Conservation (phyloP, 495 filamentous ascomycete species). For the Xylaria cubensis region DNA sequence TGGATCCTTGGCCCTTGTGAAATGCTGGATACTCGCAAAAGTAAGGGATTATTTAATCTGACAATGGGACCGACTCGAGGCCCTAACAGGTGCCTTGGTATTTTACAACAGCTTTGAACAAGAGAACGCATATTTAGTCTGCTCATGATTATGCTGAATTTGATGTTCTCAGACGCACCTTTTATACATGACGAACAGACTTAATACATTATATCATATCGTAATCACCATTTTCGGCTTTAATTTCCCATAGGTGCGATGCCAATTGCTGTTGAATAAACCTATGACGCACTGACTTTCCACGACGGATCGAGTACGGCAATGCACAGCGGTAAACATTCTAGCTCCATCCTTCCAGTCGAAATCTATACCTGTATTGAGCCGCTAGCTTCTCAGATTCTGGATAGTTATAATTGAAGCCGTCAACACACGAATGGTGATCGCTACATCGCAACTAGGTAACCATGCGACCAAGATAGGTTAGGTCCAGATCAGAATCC, state of each 20-base stretch:
- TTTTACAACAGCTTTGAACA: background rate
- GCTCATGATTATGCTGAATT: too few species aligned
- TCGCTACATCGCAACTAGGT: background rate
- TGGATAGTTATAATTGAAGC: background rate
- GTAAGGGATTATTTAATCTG: background rate
- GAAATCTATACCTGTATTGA: background rate
- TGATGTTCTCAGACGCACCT: background rate
- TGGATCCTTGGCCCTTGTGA: background rate
- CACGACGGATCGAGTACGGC: background rate
- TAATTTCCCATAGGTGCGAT: background rate
- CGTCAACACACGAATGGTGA: background rate
- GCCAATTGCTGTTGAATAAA: constrained; percentile 1
- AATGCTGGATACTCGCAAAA: background rate
- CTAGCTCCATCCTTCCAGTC: background rate
- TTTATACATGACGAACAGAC: background rate
- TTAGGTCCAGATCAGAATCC: background rate
- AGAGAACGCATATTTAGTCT: background rate
- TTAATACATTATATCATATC: constrained; percentile 9
- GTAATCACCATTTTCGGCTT: background rate
- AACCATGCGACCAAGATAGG: background rate
- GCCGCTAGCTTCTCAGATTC: background rate
- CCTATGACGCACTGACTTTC: constrained; percentile 25
- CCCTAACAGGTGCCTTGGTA: background rate
- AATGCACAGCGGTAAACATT: background rate
- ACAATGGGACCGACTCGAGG: background rate